These are phyloP conservation scores for Trichoderma harzianum DNA, from an alignment of 2,329 filamentous ascomycete species.

Conservation along the genomic window DNA sequence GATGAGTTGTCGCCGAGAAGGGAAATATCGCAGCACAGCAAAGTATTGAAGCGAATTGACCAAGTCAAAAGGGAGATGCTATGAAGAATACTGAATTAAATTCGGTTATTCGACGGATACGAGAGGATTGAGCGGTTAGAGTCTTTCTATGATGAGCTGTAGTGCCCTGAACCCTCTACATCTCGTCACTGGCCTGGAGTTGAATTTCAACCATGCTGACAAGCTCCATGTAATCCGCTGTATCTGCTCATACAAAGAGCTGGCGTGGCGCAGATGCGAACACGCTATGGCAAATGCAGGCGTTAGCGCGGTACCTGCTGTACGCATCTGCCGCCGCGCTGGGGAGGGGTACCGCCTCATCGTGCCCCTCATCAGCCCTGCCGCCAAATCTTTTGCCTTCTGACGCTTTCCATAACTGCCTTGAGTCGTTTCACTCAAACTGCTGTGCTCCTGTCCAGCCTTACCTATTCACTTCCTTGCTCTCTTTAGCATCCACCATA, in stretches of 20 bases:
- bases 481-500: background rate
- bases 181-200: background rate
- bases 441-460: conserved; percentile 7
- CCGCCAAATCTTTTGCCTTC: conserved; percentile 40
- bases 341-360: conserved; percentile 23
- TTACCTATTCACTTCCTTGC: background rate
- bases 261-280: background rate
- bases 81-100: background rate
- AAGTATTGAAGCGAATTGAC: background rate
- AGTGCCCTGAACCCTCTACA: background rate
- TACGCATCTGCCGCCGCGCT: conserved; percentile 13
- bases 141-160: fast-evolving
- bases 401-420: conserved; percentile 38
- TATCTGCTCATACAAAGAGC: background rate
- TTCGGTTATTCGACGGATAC: background rate
- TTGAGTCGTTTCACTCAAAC: conserved; percentile 5
- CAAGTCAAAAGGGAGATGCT: background rate
- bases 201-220: background rate
- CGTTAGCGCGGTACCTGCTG: conserved; percentile 20
- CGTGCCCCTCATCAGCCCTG: conserved; percentile 23
- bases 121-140: background rate
- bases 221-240: background rate
- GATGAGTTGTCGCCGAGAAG: background rate
- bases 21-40: background rate
- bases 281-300: background rate